These are phyloP conservation scores for Trametes cingulata DNA, from an alignment of 768 basidiomycete species.

Conservation along the genomic window DNA sequence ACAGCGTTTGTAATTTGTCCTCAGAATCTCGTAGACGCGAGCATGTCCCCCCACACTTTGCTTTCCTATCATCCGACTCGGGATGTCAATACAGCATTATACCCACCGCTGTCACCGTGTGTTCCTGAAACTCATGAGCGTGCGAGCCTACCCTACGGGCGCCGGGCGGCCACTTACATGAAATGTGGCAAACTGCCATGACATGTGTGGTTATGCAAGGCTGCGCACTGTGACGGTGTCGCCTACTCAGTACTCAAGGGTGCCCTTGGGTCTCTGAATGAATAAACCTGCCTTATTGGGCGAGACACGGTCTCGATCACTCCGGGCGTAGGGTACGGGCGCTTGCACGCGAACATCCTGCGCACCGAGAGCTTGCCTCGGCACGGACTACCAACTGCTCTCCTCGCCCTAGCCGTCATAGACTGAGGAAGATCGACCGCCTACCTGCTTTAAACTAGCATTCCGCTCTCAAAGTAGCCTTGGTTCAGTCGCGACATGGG, in stretches of 20 bases:
- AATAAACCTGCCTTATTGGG: constrained; percentile 1
- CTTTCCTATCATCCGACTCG: neutral
- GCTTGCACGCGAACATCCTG: too few relatives aligned
- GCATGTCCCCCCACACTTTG: neutral
- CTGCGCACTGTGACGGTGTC: too few relatives aligned
- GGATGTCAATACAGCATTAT: neutral
- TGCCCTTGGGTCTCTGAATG: neutral
- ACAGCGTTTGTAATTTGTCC: neutral
- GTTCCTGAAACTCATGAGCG: neutral
- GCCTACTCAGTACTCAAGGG: too few relatives aligned
- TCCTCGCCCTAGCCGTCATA: neutral
- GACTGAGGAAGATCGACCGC: too few relatives aligned
- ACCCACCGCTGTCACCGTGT: neutral
- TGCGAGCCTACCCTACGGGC: too few relatives aligned
- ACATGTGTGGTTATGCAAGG: too few relatives aligned
- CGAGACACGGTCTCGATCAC: neutral
- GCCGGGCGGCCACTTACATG: too few relatives aligned
- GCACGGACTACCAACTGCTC: neutral
- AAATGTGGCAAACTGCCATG: too few relatives aligned
- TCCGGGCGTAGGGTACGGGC: too few relatives aligned
- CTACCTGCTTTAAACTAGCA: neutral
- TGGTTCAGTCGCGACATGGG: constrained; percentile 45
- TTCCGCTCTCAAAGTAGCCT: too few relatives aligned
- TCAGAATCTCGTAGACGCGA: neutral
- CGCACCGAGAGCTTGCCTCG: too few relatives aligned